Evolutionary conservation across 1,284 basidiomycete genomes (phyloP).

Genomic region (Sporisorium exsertum): DNA sequence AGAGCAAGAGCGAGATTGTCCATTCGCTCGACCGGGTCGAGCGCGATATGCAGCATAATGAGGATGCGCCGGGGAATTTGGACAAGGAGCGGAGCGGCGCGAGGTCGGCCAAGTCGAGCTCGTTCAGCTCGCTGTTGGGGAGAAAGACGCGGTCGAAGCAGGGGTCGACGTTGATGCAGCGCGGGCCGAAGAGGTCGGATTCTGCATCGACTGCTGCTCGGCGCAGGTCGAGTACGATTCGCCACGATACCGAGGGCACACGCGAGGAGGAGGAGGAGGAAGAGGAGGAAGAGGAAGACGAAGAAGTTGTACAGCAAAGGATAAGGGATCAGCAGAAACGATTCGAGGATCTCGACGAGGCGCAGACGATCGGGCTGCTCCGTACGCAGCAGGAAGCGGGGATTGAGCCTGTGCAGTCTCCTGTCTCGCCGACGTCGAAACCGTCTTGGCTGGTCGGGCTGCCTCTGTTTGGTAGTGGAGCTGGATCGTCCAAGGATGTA

Average conservation of each 20-base stretch:
- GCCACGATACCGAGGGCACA: not conserved
- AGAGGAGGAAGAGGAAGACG: constrained; percentile 38
- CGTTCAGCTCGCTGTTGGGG: constrained; percentile 20
- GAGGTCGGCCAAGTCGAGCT: not conserved
- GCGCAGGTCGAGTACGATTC: not conserved
- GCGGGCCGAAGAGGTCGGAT: constrained; percentile 4
- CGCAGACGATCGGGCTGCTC: constrained; percentile 36
- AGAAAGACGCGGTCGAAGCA: not conserved
- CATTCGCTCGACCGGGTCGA: constrained; percentile 20
- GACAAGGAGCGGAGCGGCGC: not conserved
- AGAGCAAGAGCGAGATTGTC: constrained; percentile 44
- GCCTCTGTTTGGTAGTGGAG: constrained; percentile 26
- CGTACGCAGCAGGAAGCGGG: constrained; percentile 42
- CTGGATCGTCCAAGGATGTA: constrained; percentile 8
- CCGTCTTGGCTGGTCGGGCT: constrained; percentile 27
- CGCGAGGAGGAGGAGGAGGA: constrained; percentile 25
- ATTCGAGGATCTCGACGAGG: constrained; percentile 44
- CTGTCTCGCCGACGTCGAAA: constrained; percentile 1
- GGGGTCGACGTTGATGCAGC: constrained; percentile 11
- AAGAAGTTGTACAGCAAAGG: constrained; percentile 23
- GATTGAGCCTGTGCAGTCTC: constrained; percentile 29
- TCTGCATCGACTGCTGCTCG: constrained; percentile 3
- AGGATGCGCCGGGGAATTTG: constrained; percentile 22
- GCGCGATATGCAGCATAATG: constrained; percentile 29
- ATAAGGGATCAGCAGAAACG: constrained; percentile 37